Conservation (phyloP, 257 asterid species). For the Solanum clarkiae region DNA sequence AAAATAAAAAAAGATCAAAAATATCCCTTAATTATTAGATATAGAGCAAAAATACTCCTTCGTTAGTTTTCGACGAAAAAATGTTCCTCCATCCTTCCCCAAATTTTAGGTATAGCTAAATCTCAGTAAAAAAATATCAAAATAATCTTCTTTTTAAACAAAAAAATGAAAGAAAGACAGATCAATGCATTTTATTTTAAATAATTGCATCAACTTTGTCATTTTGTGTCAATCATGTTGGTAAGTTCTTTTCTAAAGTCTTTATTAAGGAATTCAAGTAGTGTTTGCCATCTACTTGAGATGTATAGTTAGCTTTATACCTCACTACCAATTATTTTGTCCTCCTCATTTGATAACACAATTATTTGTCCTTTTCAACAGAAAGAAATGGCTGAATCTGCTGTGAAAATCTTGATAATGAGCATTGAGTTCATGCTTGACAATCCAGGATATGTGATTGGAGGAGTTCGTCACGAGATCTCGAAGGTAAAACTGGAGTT, state of each 20-base stretch:
- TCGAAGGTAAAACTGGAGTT: conserved; percentile 2
- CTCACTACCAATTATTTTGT: neutral
- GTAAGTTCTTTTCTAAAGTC: neutral
- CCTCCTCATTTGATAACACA: neutral
- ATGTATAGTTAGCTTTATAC: neutral
- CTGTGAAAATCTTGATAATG: neutral
- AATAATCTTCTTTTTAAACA: neutral
- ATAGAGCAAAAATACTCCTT: no score
- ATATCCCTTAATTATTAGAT: no score
- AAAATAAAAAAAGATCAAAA: no score
- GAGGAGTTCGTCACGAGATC: neutral
- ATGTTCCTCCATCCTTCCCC: no score
- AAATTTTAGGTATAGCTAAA: no score
- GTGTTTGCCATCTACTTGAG: neutral
- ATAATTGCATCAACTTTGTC: neutral
- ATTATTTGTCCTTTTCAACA: neutral
- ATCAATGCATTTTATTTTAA: neutral
- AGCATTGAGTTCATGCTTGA: neutral
- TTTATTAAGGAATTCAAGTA: neutral
- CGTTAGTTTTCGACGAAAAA: no score
- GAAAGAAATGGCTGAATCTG: neutral
- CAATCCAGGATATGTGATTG: neutral
- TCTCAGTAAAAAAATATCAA: neutral
- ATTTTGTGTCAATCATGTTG: neutral
- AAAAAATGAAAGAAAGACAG: neutral